These are phyloP conservation scores for Geosmithia morbida DNA, from an alignment of 2,329 filamentous ascomycete species.

Conservation along the genomic window DNA sequence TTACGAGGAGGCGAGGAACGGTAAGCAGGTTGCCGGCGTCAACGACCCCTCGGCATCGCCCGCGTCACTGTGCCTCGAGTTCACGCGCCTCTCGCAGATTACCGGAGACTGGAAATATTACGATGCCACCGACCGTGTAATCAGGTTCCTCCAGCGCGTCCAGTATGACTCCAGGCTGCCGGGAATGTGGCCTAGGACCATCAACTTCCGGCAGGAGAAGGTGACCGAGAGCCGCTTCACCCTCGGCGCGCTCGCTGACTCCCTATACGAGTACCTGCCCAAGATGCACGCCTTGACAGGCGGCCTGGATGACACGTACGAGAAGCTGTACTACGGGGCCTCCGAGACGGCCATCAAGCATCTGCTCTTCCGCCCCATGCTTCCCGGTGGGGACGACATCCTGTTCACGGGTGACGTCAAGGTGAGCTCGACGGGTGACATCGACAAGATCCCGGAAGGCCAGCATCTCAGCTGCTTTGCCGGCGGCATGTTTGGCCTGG, in stretches of 20 bases:
- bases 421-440: slow-evolving; percentile 3
- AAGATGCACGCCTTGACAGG: slow-evolving; percentile 53
- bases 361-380: slow-evolving; percentile 53
- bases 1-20: slow-evolving; percentile 22
- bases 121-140: slow-evolving; percentile 44
- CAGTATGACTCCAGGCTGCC: slow-evolving; percentile 42
- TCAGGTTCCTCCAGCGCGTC: slow-evolving; percentile 34
- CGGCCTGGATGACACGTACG: slow-evolving; percentile 28
- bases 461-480: slow-evolving; percentile 41
- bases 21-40: slow-evolving; percentile 30
- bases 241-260: slow-evolving; percentile 41
- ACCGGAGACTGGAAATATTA: slow-evolving; percentile 46
- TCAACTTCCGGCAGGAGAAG: slow-evolving; percentile 37
- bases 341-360: slow-evolving; percentile 42
- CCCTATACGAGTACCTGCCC: slow-evolving; percentile 50
- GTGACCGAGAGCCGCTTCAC: slow-evolving; percentile 34
- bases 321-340: slow-evolving; percentile 25
- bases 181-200: slow-evolving; percentile 45
- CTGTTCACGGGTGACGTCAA: slow-evolving; percentile 45
- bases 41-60: slow-evolving; percentile 15
- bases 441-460: slow-evolving; percentile 12
- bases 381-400: slow-evolving; percentile 40
- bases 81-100: slow-evolving; percentile 48
- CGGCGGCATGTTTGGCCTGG: slow-evolving; percentile 54
- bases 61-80: slow-evolving; percentile 45